Evolutionary conservation across 345 rosid genomes (phyloP), one percentile per base, ranked within the genome.

Genomic region (Noccaea caerulescens): DNA sequence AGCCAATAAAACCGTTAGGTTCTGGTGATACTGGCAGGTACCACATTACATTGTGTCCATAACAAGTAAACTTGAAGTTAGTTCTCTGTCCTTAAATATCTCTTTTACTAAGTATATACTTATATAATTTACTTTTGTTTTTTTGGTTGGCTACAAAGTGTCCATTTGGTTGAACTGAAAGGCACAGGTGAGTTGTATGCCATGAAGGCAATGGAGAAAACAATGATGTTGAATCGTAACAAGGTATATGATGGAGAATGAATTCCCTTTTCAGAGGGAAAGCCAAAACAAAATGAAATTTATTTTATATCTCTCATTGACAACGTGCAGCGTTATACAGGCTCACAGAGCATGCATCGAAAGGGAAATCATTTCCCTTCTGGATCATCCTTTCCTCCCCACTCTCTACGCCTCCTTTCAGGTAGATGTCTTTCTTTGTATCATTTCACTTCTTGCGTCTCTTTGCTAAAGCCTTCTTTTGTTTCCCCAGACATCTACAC

Each of bases 21-120:
- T 88, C 93, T 43, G 99, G 99, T 67, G 99, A 94, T 79, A 89
- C 99, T 65, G 97, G 99, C 80, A 91, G 99, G 99, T 94, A 84
- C 52, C 18, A 56, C 45, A 65, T 39, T 62, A 20, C 32, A 44
- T 59, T 47, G 13, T 69, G 45, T 53, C 30, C 49, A 50, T 14
- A 53, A 38, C 47, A 57, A 20, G 32, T 47, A 54, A 25, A 47
- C 41, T 49, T 50, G 55, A 49, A 64, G 62, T 39, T 27, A 7
- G 39, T 46, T n/a, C 18, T 69, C 23, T 20, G 50, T 56, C 53
- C 23, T 37, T 46, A 0, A 66, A 14, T 32, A 45, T 54, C 9
- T 23, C 16, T 41, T 46, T 10, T 56, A 43, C 58, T 6, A 47
- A 8, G 38, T 69, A 14, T 61, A 23, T 18, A 36, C 58, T 44